These are phyloP conservation scores for Mortierella sp. DNA, from an alignment of 371 early-diverging fungal species.

Conservation along the genomic window DNA sequence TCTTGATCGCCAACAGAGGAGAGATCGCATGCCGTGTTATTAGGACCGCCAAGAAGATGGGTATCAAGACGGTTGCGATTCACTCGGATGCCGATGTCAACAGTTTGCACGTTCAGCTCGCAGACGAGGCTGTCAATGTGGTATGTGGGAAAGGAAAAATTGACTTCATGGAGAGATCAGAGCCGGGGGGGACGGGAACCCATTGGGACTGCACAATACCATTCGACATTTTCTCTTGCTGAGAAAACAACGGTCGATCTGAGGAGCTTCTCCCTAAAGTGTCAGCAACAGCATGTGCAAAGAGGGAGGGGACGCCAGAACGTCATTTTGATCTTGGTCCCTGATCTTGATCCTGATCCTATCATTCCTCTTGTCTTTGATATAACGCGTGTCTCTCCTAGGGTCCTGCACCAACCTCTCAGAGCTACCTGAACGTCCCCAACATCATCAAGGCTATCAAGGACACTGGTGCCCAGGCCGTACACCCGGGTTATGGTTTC, in stretches of 20 bases:
- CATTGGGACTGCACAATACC: no score
- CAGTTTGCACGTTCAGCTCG: conserved; percentile 78
- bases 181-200: no score
- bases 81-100: conserved; percentile 91
- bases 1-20: conserved; percentile 96
- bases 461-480: conserved; percentile 72
- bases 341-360: not conserved
- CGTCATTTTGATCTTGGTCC: not conserved
- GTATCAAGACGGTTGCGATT: conserved; percentile 93
- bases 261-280: conserved; percentile 8
- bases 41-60: conserved; percentile 81
- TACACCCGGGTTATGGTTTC: conserved; percentile 90
- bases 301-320: not conserved
- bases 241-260: no score
- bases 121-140: conserved; percentile 74
- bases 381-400: conserved; percentile 9
- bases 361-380: not conserved
- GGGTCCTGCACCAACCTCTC: conserved; percentile 71
- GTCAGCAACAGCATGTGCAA: conserved; percentile 2
- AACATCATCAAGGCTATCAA: conserved; percentile 66
- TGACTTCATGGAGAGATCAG: no score
- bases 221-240: no score
- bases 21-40: conserved; percentile 96
- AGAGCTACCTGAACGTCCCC: conserved; percentile 69
- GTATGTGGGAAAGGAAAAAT: conserved; percentile 49